Percentiles rank a stretch among this genome's conserved stretches.
phyloP scores from a whole-genome alignment of 805 yeast genomes.

The Yamadazyma takamatsuzukensis region DNA sequence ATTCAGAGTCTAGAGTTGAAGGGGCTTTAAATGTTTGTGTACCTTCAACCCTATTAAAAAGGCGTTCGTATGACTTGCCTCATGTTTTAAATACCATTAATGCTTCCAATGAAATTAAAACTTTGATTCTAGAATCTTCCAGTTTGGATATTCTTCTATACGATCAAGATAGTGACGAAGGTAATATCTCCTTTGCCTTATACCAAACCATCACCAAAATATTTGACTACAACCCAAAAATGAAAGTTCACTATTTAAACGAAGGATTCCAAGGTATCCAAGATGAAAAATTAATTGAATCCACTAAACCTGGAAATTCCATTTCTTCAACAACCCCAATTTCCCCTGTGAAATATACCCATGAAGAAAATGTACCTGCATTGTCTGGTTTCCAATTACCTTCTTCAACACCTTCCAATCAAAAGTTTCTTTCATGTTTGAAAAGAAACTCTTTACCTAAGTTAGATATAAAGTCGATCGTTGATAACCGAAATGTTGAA shows the following conservation, averaged over 20 bases:
- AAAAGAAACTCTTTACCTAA: constrained; percentile 28
- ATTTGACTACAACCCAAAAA: constrained; percentile 12
- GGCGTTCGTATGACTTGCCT: constrained; percentile 30
- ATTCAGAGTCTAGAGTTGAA: constrained; percentile 24
- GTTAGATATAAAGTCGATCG: constrained; percentile 15
- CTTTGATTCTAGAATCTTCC: constrained; percentile 20
- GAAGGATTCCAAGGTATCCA: constrained; percentile 6
- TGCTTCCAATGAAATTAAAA: constrained; percentile 18
- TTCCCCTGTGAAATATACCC: constrained; percentile 1
- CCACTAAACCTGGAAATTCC: not conserved
- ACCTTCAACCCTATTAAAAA: constrained; percentile 42
- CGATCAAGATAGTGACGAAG: constrained; percentile 24
- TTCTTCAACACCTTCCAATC: constrained; percentile 32
- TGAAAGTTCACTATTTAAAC: constrained; percentile 6
- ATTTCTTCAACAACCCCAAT: constrained; percentile 1
- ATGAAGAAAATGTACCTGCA: constrained; percentile 3
- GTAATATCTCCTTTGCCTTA: constrained; percentile 21
- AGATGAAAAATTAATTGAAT: constrained; percentile 6
- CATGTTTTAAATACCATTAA: constrained; percentile 31
- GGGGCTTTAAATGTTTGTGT: constrained; percentile 37
- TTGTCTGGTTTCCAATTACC: constrained; percentile 43
- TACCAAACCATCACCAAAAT: constrained; percentile 34
- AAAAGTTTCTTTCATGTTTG: constrained; percentile 32
- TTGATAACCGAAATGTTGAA: constrained; percentile 1
- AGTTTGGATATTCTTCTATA: constrained; percentile 25